Base-by-base conservation (phyloP, 176 grass and related monocot species). In the Tuctoria greenei region DNA sequence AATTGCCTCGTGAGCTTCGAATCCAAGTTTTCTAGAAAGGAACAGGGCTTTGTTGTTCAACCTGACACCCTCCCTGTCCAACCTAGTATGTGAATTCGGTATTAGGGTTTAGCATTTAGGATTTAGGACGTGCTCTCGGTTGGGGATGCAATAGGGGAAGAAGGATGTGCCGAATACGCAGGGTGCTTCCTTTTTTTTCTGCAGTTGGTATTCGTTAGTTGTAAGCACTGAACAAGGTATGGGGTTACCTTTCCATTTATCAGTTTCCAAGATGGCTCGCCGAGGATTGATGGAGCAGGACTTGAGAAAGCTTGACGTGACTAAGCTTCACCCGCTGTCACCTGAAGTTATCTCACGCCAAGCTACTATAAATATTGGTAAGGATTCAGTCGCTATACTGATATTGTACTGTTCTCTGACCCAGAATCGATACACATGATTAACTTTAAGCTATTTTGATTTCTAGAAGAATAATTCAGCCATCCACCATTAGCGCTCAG, bases 271-370 rank as follows among this genome's bases (percentile, higher is more conserved):
- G 45, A 96, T 92, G 93, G 89, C 84, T 14, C 85, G 84, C 21
- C 89, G 87, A 64, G 93, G 93, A 73, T 90, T 97, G 45, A 92
- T 93, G 93, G 87, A 97, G 44, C 93, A 97, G 79, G 87, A 93
- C 25, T 64, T 97, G 51, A 97, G 90, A 60, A 97, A 93, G 80
- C 87, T 97, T 55, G 87, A 97, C 5, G 82, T 97, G n/a, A 88
- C 78, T 36, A 88, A 92, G 67, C 87, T 93, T 28, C 82, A 93
- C 61, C 87, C 93, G 16, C 16, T 90, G 43, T 97, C 90, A 1
- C 93, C 93, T 45, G 90, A 97, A 79, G 88, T 97, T 73, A 97
- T 97, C 57, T 93, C 93, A 65, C 80, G 85, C 60, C 93, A 97
- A 58, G 93, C 90, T 1, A 93, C 90, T 0, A 97, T 93, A 45